phyloP scores from a whole-genome alignment of 2,329 filamentous ascomycete genomes.

The Verruconis gallopava region DNA sequence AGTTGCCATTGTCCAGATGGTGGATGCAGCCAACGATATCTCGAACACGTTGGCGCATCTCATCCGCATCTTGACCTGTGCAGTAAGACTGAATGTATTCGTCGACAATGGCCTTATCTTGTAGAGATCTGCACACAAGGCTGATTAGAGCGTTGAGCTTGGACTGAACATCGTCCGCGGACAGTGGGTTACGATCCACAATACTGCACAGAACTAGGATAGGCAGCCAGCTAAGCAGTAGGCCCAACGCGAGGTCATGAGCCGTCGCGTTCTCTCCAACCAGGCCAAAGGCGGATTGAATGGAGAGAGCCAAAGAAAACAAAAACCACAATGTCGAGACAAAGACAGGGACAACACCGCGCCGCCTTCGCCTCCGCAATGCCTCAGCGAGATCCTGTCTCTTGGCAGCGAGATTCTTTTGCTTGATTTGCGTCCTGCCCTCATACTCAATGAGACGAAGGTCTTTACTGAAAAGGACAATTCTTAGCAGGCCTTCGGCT shows the following conservation, averaged over 20 bases:
- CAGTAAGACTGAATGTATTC: background rate
- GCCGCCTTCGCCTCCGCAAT: constrained; percentile 3
- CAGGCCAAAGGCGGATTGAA: constrained; percentile 8
- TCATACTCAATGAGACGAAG: constrained; percentile 1
- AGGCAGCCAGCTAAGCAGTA: constrained; percentile 9
- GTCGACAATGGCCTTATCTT: constrained; percentile 1
- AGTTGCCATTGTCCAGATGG: constrained; percentile 3
- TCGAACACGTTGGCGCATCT: constrained; percentile 8
- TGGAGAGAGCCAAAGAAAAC: constrained; percentile 9
- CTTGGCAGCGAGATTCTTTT: background rate
- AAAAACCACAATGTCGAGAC: constrained; percentile 11
- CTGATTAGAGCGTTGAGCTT: constrained; percentile 10
- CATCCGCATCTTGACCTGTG: background rate
- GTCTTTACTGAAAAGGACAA: constrained; percentile 10
- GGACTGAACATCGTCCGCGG: constrained; percentile 7
- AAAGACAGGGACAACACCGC: constrained; percentile 10
- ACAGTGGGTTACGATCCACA: constrained; percentile 10
- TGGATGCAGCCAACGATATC: background rate
- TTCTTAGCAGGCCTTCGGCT: constrained; percentile 10
- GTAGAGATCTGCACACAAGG: constrained; percentile 8
- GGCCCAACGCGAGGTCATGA: constrained; percentile 10
- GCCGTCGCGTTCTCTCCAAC: constrained; percentile 10
- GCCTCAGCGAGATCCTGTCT: constrained; percentile 6
- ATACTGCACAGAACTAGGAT: constrained; percentile 10
- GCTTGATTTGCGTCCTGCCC: background rate